These are phyloP conservation scores for Scutellaria minor DNA, from an alignment of 257 asterid genomes.

Conservation along the genomic window DNA sequence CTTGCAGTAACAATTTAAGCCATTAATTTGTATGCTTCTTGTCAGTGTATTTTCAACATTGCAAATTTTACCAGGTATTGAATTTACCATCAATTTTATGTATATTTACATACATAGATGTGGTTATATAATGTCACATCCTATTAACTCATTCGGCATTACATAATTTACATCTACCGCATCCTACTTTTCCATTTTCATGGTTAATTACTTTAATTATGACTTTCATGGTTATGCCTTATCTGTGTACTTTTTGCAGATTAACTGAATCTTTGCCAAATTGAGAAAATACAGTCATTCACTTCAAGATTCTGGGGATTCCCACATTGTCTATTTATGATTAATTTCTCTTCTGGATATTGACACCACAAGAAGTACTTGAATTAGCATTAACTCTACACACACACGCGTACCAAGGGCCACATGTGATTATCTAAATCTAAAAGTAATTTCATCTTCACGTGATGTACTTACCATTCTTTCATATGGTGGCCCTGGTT, in stretches of 20 bases:
- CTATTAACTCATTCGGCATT: neutral
- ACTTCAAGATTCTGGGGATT: neutral
- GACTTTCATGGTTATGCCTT: too few relatives aligned
- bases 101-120: neutral
- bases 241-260: neutral
- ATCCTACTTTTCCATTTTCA: neutral
- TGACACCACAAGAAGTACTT: neutral
- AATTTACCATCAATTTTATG: neutral
- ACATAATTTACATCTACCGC: neutral
- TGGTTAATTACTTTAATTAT: neutral
- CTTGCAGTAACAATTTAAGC: neutral
- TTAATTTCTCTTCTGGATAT: neutral
- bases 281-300: neutral
- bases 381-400: conserved; percentile 13
- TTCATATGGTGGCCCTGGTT: conserved; percentile 24
- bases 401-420: neutral
- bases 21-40: neutral
- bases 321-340: neutral
- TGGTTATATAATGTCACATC: neutral
- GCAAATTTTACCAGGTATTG: neutral
- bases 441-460: conserved; percentile 33
- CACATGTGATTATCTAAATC: too few relatives aligned
- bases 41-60: too few relatives aligned
- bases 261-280: conserved; percentile 5
- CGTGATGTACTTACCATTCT: neutral